Conservation (phyloP, 2,329 filamentous ascomycete genomes). For the Ophiocordyceps robertsii region DNA sequence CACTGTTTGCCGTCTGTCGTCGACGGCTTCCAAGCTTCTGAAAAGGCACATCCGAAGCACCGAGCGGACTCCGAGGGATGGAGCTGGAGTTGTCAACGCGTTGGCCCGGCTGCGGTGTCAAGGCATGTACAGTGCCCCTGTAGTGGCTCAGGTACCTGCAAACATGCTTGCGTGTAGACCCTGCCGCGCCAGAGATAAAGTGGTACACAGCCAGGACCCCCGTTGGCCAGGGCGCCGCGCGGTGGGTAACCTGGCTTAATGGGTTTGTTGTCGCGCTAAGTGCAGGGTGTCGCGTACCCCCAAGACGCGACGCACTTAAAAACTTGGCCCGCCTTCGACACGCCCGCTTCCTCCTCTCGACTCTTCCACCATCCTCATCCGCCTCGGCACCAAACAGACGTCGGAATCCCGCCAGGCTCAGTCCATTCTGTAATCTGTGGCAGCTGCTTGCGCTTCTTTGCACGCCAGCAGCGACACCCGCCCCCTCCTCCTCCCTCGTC, state of each 20-base stretch:
- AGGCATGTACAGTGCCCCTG: no score
- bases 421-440: background rate
- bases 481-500: conserved; percentile 6
- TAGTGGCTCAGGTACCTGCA: no score
- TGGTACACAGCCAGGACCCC: background rate
- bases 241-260: background rate
- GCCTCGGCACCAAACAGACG: background rate
- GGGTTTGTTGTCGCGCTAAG: background rate
- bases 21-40: no score
- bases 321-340: background rate
- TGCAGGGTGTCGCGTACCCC: background rate
- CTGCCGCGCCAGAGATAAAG: background rate
- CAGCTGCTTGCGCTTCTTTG: background rate
- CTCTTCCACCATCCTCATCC: background rate
- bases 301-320: background rate
- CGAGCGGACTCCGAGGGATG: no score
- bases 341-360: background rate
- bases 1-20: no score
- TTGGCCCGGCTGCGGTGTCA: no score
- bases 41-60: no score
- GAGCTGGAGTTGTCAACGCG: no score
- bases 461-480: background rate
- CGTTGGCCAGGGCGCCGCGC: background rate
- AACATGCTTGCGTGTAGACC: no score
- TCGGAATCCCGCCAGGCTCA: background rate